These are phyloP conservation scores for Talaromyces sp. DNA, from an alignment of 2,329 filamentous ascomycete species.

Conservation along the genomic window DNA sequence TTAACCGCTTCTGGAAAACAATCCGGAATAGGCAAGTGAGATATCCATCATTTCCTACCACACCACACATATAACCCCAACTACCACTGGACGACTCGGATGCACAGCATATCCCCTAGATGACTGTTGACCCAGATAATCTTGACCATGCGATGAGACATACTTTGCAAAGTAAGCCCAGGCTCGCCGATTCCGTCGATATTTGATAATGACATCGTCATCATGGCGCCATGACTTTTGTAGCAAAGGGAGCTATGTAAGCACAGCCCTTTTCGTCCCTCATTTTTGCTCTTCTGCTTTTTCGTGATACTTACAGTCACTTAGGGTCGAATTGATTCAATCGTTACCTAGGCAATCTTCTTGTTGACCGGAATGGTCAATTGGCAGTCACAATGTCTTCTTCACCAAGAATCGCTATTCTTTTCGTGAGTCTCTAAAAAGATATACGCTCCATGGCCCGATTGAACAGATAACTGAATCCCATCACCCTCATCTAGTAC, in stretches of 20 bases:
- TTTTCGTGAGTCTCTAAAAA: constrained; percentile 61
- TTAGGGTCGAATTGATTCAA: background rate
- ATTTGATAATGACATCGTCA: background rate
- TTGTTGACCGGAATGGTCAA: background rate
- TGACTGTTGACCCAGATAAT: background rate
- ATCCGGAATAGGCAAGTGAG: too few relatives aligned
- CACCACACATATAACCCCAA: too few relatives aligned
- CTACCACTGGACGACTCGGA: too few relatives aligned
- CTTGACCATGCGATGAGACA: background rate
- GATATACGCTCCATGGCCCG: background rate
- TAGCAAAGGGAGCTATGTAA: constrained; percentile 28
- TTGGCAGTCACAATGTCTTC: background rate
- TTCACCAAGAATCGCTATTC: constrained; percentile 76
- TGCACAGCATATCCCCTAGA: background rate
- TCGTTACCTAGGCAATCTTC: background rate
- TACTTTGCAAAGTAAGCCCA: background rate
- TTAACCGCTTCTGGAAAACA: too few relatives aligned
- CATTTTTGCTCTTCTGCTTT: background rate
- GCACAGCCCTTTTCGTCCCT: background rate
- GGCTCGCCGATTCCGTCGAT: background rate
- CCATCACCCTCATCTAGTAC: constrained; percentile 54
- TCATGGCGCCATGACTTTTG: constrained; percentile 8
- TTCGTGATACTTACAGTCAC: background rate
- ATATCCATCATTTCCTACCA: too few relatives aligned
- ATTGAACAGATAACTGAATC: background rate